Percentiles rank a stretch among this genome's conserved stretches.
These are phyloP conservation scores for Parasitella parasitica DNA, from an alignment of 371 early-diverging fungal genomes.

Conservation along the genomic window DNA sequence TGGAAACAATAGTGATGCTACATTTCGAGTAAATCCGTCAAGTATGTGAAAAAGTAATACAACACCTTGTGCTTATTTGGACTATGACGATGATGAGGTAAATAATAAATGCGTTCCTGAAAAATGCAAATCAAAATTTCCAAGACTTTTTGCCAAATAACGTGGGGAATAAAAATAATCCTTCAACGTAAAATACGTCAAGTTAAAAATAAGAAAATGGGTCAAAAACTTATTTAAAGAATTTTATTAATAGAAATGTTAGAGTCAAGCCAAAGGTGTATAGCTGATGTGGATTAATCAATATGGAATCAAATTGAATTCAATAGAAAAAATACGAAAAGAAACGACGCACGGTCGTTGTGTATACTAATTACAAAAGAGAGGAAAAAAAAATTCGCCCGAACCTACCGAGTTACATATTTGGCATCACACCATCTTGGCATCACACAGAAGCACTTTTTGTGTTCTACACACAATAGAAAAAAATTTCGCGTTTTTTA, in stretches of 20 bases:
- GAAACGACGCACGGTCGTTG: neutral
- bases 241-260: neutral
- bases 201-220: neutral
- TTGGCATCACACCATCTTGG: neutral
- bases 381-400: neutral
- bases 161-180: neutral
- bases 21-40: neutral
- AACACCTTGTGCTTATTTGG: neutral
- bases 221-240: neutral
- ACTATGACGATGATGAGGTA: neutral
- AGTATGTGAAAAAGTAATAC: neutral
- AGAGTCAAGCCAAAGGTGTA: neutral
- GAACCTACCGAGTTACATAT: neutral
- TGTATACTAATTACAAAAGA: neutral
- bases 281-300: too few species aligned
- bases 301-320: neutral
- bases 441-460: neutral
- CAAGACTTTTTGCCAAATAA: neutral
- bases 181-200: too few species aligned
- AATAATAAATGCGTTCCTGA: neutral
- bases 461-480: neutral
- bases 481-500: neutral
- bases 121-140: neutral
- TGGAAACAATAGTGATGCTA: neutral
- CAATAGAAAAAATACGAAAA: neutral